Base-by-base conservation (phyloP, 2,329 filamentous ascomycete genomes). In the Thelonectria rubi region DNA sequence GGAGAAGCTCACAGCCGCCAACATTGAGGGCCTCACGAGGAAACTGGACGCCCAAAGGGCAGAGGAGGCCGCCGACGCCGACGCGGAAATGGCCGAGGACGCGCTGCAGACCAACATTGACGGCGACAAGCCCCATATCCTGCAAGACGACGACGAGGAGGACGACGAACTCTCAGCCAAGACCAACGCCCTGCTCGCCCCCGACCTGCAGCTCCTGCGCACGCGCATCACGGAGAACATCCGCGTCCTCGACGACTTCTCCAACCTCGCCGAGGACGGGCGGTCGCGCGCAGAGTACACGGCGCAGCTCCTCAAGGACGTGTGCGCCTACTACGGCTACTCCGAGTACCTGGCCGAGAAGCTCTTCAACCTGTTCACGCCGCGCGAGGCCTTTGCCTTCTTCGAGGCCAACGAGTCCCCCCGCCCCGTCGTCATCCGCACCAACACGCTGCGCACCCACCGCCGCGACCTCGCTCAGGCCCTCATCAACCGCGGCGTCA, bases 361-460 rank as follows among this genome's bases (percentile, higher is more conserved):
- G 83, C 88, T 99, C 15, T 93, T 94, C 81, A 90, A 91, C 73
- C 88, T 99, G 7, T 98, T 99, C 80, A 88, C 93, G 1, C 92
- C 95, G 0, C 89, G 91, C 70, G 95, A 99, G 80, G 95, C 95
- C 0, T 96, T 98, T 70, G 94, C 94, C 56, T 99, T 99, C 80
- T 98, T 99, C 81, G 95, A 99, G 80, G 94, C 94, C 72, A 99
- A 99, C 88, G 95, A 99, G 80, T 93, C 92, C 26, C 88, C 93
- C 14, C 88, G 95, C 53, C 95, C 95, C 4, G 89, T 99, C 60
- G 95, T 99, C 67, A 96, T 99, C 75, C 90, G 95, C 73, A 98
- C 95, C 65, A 99, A 99, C 79, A 99, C 94, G 9, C 86, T 99
- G 61, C 91, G 93, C 70, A 90, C 87, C 39, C 86, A 89, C 74